Percentiles rank a stretch among this genome's conserved stretches.
These are phyloP conservation scores for Globisporangium lucens DNA, from an alignment of 352 stramenopile species.

Conservation along the genomic window DNA sequence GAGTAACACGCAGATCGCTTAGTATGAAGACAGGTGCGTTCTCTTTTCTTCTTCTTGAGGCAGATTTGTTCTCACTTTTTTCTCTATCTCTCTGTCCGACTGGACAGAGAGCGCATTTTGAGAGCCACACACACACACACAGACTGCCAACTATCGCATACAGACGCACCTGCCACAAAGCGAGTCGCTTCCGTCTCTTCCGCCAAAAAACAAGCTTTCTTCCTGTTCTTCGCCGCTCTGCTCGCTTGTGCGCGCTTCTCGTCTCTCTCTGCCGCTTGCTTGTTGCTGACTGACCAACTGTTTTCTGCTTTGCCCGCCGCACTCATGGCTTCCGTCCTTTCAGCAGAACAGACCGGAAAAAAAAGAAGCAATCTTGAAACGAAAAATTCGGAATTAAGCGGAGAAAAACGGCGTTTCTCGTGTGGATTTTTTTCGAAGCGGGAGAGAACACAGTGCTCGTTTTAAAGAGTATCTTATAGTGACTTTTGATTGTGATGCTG, in stretches of 20 bases:
- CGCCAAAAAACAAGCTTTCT: slow-evolving; percentile 5
- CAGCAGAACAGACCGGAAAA: slow-evolving; percentile 4
- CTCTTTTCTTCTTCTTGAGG: not conserved
- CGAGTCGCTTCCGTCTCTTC: slow-evolving; percentile 7
- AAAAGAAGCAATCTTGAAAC: slow-evolving; percentile 15
- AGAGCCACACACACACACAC: not conserved
- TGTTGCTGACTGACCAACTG: slow-evolving; percentile 3
- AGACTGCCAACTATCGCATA: slow-evolving; percentile 7
- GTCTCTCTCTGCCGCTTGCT: slow-evolving; percentile 12
- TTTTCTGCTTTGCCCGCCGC: not conserved
- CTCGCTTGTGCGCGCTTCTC: not conserved
- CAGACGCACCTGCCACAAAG: slow-evolving; percentile 2
- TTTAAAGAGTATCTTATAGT: not conserved
- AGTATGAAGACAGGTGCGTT: not conserved
- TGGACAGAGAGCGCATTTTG: not conserved
- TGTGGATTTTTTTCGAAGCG: slow-evolving; percentile 7
- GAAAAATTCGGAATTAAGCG: slow-evolving; percentile 18
- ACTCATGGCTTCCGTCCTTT: slow-evolving; percentile 2
- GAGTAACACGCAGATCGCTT: not conserved
- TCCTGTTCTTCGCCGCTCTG: not conserved
- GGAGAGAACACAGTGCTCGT: slow-evolving; percentile 3
- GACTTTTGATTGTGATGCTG: too few species aligned
- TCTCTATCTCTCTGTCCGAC: not conserved
- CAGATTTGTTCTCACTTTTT: not conserved
- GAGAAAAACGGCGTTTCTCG: not conserved